Evolutionary conservation across 108 stramenopile genomes (phyloP).

Genomic region (Schizochytrium sp.): DNA sequence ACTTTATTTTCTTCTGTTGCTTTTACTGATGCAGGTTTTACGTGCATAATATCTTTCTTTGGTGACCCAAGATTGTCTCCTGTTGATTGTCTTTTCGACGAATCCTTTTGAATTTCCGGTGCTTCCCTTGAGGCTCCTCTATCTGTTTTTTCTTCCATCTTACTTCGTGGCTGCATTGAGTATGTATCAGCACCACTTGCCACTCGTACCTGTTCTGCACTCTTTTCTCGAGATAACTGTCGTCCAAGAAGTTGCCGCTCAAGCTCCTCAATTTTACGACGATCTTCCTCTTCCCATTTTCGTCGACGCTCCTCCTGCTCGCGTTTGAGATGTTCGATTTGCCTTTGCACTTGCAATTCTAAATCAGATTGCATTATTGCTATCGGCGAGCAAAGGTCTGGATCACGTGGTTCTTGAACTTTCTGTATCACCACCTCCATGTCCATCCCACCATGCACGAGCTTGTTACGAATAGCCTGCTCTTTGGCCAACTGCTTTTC

Average conservation of each 20-base stretch:
- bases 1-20: too few relatives aligned
- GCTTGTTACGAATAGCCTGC: not conserved
- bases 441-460: not conserved
- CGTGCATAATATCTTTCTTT: too few relatives aligned
- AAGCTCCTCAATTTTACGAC: not conserved
- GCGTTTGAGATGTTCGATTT: constrained; percentile 8
- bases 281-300: constrained; percentile 21
- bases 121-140: too few relatives aligned
- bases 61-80: too few relatives aligned
- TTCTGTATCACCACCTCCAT: not conserved
- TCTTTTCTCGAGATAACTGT: not conserved
- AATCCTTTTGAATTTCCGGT: too few relatives aligned
- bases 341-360: not conserved
- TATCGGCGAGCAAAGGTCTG: too few relatives aligned
- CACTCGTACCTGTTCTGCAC: not conserved
- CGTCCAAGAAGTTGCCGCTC: constrained; percentile 60
- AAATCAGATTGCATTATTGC: not conserved
- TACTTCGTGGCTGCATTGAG: not conserved
- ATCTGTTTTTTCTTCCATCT: not conserved
- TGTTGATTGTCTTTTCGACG: too few relatives aligned
- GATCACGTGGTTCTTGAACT: too few relatives aligned
- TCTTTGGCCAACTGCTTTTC: not conserved
- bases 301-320: constrained; percentile 45
- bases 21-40: too few relatives aligned
- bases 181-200: not conserved